A percentile compares a stretch with the other conserved stretches of the same genome.
Conservation (phyloP, 208 protist genomes). For the Wallacemonas sp. region DNA sequence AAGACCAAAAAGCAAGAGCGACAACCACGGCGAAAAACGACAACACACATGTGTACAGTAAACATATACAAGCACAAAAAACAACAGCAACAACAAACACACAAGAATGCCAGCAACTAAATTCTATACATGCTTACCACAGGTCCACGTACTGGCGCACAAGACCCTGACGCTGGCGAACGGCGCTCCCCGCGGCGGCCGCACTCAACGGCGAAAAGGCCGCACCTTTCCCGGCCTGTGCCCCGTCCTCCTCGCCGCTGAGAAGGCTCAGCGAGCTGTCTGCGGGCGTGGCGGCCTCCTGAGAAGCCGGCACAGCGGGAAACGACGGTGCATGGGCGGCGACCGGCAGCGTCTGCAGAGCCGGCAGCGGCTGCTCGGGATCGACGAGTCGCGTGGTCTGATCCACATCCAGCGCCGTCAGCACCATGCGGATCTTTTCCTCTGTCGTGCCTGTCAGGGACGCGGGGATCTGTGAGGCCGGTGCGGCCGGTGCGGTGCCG, state of each 20-base stretch:
- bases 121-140: too few species aligned
- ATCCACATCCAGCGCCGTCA: conserved; percentile 23
- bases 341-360: not conserved
- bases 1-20: too few species aligned
- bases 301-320: not conserved
- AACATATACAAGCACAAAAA: not conserved
- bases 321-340: not conserved
- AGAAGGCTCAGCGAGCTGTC: not conserved
- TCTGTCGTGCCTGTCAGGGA: conserved; percentile 18
- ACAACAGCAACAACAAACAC: not conserved
- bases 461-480: not conserved
- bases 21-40: not conserved
- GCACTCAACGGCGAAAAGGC: not conserved
- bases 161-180: conserved; percentile 4
- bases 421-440: conserved; percentile 23
- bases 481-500: not conserved
- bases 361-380: conserved; percentile 12
- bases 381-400: conserved; percentile 18
- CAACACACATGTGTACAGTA: not conserved
- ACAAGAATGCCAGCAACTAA: not conserved
- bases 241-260: not conserved
- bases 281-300: not conserved
- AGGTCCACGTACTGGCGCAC: conserved; percentile 16
- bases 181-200: not conserved
- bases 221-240: not conserved